Percentiles rank a stretch among this genome's conserved stretches.
Conservation (phyloP, 805 yeast genomes). For the Myxozyma sirexii region DNA sequence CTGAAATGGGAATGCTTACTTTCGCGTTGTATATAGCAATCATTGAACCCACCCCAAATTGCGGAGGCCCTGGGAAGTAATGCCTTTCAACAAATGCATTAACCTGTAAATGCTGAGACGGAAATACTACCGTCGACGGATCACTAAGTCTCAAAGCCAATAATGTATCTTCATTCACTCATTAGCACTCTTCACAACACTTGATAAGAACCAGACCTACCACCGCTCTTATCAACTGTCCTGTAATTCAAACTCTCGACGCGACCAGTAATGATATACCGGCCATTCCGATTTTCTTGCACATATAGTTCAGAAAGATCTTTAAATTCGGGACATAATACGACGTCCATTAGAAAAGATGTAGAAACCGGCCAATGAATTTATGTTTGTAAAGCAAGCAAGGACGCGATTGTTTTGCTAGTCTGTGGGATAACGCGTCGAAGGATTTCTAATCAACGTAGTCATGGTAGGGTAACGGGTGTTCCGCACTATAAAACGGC, state of each 20-base stretch:
- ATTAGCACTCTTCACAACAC: not conserved
- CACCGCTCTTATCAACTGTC: not conserved
- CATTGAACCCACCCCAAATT: not conserved
- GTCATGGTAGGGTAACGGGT: too few species aligned
- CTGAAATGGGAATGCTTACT: not conserved
- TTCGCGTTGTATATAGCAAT: not conserved
- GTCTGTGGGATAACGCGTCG: too few species aligned
- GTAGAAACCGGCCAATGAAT: too few species aligned
- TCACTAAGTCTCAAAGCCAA: not conserved
- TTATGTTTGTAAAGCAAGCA: too few species aligned
- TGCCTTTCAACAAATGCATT: not conserved
- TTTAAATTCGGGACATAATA: constrained; percentile 1
- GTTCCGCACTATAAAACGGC: too few species aligned
- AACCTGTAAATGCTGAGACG: not conserved
- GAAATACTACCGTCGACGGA: not conserved
- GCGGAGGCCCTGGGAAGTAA: not conserved
- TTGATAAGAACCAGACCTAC: not conserved
- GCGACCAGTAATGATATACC: not conserved
- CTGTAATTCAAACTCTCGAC: not conserved
- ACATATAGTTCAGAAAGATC: not conserved
- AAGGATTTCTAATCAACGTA: too few species aligned
- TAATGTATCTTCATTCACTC: not conserved
- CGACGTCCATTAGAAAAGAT: not conserved
- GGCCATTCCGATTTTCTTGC: not conserved
- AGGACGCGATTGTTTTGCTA: too few species aligned